Percentiles rank a stretch among this genome's conserved stretches.
phyloP scores from a whole-genome alignment of 2,329 filamentous ascomycete species.

The Tolypocladium capitatum region DNA sequence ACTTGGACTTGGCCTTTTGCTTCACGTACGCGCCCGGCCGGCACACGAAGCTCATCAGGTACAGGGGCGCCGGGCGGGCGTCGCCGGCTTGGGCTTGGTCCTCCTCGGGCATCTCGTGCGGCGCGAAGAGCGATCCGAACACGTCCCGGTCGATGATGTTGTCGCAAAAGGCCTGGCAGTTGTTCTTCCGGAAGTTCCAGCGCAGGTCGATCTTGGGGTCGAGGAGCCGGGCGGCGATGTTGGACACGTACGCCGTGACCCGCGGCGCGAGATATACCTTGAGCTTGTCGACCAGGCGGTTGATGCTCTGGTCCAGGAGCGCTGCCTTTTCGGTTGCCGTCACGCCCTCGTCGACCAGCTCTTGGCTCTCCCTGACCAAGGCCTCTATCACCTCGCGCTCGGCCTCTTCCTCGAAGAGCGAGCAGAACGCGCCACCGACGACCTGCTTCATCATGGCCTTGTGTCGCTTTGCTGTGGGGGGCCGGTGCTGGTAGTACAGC shows the following conservation, averaged over 20 bases:
- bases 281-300: slow-evolving; percentile 9
- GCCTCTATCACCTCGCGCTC: slow-evolving; percentile 16
- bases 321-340: slow-evolving; percentile 4
- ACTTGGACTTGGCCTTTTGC: slow-evolving; percentile 16
- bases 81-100: neutral
- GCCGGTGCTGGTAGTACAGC: slow-evolving; percentile 7
- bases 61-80: slow-evolving; percentile 10
- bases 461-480: slow-evolving; percentile 15
- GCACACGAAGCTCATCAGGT: slow-evolving; percentile 27
- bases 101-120: neutral
- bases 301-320: slow-evolving; percentile 5
- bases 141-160: slow-evolving; percentile 17
- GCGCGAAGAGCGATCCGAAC: slow-evolving; percentile 16
- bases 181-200: slow-evolving; percentile 21
- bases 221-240: slow-evolving; percentile 15
- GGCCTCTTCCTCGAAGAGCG: slow-evolving; percentile 9
- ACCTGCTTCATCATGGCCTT: slow-evolving; percentile 27
- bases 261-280: slow-evolving; percentile 10
- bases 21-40: slow-evolving; percentile 13
- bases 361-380: slow-evolving; percentile 12
- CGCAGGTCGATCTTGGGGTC: slow-evolving; percentile 11
- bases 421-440: slow-evolving; percentile 21
- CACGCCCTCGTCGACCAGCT: slow-evolving; percentile 10
- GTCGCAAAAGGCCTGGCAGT: slow-evolving; percentile 25
- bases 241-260: slow-evolving; percentile 16